A percentile compares a stretch with the other conserved stretches of the same genome.
phyloP scores from a whole-genome alignment of 176 grass and related monocot genomes.

The Aegilops speltoides region DNA sequence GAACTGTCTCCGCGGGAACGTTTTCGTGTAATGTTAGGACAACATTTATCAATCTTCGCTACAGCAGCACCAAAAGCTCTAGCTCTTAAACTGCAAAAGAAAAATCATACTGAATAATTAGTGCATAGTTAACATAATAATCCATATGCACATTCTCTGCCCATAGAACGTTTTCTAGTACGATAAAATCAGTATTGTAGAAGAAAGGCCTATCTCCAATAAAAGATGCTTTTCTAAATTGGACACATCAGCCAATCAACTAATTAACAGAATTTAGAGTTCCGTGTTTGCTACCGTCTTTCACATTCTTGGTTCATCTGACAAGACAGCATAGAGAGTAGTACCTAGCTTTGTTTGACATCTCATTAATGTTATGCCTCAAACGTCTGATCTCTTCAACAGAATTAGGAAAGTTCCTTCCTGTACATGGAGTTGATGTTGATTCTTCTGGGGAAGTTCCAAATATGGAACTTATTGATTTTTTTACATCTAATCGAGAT shows the following conservation, averaged over 20 bases:
- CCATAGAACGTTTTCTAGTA: not conserved
- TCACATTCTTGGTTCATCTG: slow-evolving; percentile 21
- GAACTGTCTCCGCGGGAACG: slow-evolving; percentile 64
- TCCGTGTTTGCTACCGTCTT: slow-evolving; percentile 15
- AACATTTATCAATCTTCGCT: slow-evolving; percentile 55
- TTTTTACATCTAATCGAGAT: slow-evolving; percentile 57
- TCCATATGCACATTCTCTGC: slow-evolving; percentile 6
- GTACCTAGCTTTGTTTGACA: slow-evolving; percentile 63
- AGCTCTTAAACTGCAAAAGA: slow-evolving; percentile 49
- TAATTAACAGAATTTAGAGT: slow-evolving; percentile 2
- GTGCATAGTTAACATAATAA: slow-evolving; percentile 11
- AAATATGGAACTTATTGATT: slow-evolving; percentile 63
- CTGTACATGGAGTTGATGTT: slow-evolving; percentile 39
- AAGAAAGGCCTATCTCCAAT: not conserved
- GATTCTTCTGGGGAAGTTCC: slow-evolving; percentile 59
- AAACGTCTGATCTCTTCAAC: slow-evolving; percentile 65
- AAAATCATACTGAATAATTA: slow-evolving; percentile 24
- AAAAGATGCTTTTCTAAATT: slow-evolving; percentile 14
- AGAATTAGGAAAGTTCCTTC: slow-evolving; percentile 48
- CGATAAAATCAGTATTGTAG: slow-evolving; percentile 10
- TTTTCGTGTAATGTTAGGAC: slow-evolving; percentile 52
- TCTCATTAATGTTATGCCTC: slow-evolving; percentile 64
- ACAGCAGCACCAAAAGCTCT: slow-evolving; percentile 53
- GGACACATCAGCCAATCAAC: slow-evolving; percentile 15
- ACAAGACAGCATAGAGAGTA: slow-evolving; percentile 22